A percentile compares a stretch with the other conserved stretches of the same genome.
phyloP scores from a whole-genome alignment of 2,329 filamentous ascomycete genomes.

The Ophiostoma novo-ulmi region DNA sequence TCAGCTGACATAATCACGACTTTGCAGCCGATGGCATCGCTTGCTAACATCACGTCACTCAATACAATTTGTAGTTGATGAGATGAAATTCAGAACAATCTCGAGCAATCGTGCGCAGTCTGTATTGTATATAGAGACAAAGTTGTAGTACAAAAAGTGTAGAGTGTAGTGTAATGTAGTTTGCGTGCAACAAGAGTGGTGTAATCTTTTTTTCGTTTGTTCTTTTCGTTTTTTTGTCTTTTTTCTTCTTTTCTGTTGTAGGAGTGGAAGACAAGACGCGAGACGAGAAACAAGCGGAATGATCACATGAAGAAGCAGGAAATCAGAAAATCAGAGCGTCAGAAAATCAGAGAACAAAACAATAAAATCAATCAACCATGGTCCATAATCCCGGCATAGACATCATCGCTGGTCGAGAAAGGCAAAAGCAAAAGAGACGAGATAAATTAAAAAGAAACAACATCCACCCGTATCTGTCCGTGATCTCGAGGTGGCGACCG shows the following conservation, averaged over 20 bases:
- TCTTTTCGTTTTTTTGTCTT: background rate
- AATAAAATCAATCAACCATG: no score
- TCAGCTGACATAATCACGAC: background rate
- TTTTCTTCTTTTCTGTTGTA: background rate
- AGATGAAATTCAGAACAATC: background rate
- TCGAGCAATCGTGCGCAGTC: background rate
- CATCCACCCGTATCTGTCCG: background rate
- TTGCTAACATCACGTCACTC: no score
- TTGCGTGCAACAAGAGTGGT: no score
- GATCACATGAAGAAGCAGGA: background rate
- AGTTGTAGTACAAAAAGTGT: background rate
- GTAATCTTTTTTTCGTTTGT: background rate
- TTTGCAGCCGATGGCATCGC: no score
- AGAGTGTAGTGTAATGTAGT: background rate
- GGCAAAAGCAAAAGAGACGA: no score
- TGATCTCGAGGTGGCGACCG: background rate
- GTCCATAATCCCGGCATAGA: background rate
- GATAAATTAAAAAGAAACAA: background rate
- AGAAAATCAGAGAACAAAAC: background rate
- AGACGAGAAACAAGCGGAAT: background rate
- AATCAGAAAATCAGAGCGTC: constrained; percentile 37
- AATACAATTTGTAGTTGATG: background rate
- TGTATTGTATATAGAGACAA: background rate
- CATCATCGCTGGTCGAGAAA: background rate
- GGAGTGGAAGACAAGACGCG: background rate